Evolutionary conservation across 164 flowering plant species (phyloP).

Genomic region (Amborella trichopoda): DNA sequence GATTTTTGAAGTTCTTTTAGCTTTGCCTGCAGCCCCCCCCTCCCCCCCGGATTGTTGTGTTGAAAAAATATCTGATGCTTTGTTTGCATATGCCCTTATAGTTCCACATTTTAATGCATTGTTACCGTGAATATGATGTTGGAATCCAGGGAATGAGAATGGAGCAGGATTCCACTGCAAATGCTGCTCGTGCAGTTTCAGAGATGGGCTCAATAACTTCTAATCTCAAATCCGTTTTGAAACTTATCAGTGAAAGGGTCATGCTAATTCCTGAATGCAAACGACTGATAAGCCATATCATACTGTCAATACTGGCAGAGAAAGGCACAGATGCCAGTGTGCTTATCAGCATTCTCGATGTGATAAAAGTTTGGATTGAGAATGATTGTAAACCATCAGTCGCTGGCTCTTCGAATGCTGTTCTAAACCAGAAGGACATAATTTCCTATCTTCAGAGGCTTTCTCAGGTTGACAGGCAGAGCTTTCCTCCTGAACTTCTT

Average conservation of each 20-base stretch:
- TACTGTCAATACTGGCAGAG: constrained; percentile 69
- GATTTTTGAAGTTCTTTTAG: too few species aligned
- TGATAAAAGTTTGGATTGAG: constrained; percentile 85
- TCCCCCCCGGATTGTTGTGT: too few species aligned
- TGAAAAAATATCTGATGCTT: too few species aligned
- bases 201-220: constrained; percentile 65
- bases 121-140: too few species aligned
- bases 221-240: constrained; percentile 70
- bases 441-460: constrained; percentile 86
- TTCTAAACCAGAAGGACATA: constrained; percentile 69
- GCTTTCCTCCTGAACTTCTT: constrained; percentile 25
- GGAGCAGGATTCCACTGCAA: constrained; percentile 82
- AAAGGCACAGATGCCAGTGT: constrained; percentile 84
- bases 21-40: too few species aligned
- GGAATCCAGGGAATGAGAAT: constrained; percentile 62
- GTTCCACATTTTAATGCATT: too few species aligned
- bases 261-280: constrained; percentile 82
- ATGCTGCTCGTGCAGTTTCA: constrained; percentile 76
- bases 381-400: constrained; percentile 48
- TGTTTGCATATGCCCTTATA: too few species aligned
- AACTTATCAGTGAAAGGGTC: constrained; percentile 78
- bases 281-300: constrained; percentile 51
- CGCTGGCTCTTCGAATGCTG: constrained; percentile 33
- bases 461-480: constrained; percentile 87
- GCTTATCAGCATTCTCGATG: constrained; percentile 81